Conservation (phyloP, 345 rosid genomes). For the Leavenworthia alabamica region DNA sequence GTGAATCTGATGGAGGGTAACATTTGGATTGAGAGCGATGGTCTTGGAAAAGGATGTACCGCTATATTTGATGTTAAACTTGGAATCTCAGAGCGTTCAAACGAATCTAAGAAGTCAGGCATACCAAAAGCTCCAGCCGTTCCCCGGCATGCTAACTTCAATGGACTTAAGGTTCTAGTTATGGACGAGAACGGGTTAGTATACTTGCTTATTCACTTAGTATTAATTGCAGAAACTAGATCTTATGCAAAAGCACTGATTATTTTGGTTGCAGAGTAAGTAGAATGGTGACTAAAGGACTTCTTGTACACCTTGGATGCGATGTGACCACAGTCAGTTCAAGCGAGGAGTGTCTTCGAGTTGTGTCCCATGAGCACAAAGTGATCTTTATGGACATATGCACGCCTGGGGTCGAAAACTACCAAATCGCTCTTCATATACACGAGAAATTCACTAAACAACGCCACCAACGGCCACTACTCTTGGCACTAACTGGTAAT, state of each 20-base stretch:
- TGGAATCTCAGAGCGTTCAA: constrained; percentile 46
- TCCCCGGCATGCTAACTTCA: constrained; percentile 50
- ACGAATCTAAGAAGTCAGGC: constrained; percentile 45
- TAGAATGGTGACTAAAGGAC: constrained; percentile 78
- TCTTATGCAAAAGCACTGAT: not conserved
- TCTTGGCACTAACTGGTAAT: constrained; percentile 76
- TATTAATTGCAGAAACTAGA: not conserved
- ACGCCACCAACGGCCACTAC: constrained; percentile 64
- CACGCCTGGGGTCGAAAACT: constrained; percentile 49
- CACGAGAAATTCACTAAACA: constrained; percentile 61
- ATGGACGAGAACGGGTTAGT: constrained; percentile 91
- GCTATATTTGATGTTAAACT: constrained; percentile 80
- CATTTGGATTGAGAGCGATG: constrained; percentile 95
- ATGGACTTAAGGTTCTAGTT: constrained; percentile 89
- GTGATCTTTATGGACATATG: constrained; percentile 75
- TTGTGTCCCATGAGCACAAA: constrained; percentile 64
- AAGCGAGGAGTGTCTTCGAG: constrained; percentile 57
- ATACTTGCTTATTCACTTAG: not conserved
- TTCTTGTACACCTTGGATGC: constrained; percentile 83
- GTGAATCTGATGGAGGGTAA: constrained; percentile 97
- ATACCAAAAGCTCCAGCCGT: constrained; percentile 36
- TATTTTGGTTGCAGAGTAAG: constrained; percentile 49
- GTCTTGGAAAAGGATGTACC: constrained; percentile 89
- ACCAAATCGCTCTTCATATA: constrained; percentile 51
- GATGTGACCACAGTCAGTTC: constrained; percentile 74